Base-by-base conservation (phyloP, 1,284 basidiomycete genomes). In the Cystobasidium sp. region DNA sequence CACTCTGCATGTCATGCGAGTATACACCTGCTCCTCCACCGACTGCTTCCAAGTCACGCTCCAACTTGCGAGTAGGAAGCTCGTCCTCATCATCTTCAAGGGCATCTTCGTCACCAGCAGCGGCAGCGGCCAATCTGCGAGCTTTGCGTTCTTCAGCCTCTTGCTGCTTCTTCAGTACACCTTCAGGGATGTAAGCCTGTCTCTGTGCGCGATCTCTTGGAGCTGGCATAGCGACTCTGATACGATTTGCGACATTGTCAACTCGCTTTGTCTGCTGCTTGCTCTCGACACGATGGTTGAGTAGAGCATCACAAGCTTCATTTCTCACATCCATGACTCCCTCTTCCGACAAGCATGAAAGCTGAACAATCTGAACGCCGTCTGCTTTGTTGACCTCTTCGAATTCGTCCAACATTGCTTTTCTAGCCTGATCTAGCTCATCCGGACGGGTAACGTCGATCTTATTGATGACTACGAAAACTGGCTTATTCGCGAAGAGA, bases 311-410 rank as follows among this genome's bases (percentile, higher is more conserved):
- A 83, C 94, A 97, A 0, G 94, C 92, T 77, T 88, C 88, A 84
- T 93, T 95, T 83, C 94, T 92, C 77, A 97, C 89, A 65, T 92
- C 89, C 90, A 94, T 96, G 74, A 97, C 93, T 66, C 94, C 94
- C 82, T 97, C 95, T 78, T 97, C 94, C 20, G 93, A 91, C 84
- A 94, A 90, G 81, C 93, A 95, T 16, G 94, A 97, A 16, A 93
- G 88, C 81, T 94, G 90, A 41, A 80, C 77, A 20, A 81, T 76
- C 47, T 77, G 68, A 43, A 95, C 87, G 76, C 86, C 86, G 72
- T 88, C 87, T 1, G 94, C 89, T 76, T 87, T 87, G 79, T 90
- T 89, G 62, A 85, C 82, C 78, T 88, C 86, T 79, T 93, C 87
- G 82, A 97, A 94, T 80, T 93, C 92, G 75, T 95, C 89, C 31